phyloP scores from a whole-genome alignment of 164 flowering plant genomes.

The Magnolia changhungtana region DNA sequence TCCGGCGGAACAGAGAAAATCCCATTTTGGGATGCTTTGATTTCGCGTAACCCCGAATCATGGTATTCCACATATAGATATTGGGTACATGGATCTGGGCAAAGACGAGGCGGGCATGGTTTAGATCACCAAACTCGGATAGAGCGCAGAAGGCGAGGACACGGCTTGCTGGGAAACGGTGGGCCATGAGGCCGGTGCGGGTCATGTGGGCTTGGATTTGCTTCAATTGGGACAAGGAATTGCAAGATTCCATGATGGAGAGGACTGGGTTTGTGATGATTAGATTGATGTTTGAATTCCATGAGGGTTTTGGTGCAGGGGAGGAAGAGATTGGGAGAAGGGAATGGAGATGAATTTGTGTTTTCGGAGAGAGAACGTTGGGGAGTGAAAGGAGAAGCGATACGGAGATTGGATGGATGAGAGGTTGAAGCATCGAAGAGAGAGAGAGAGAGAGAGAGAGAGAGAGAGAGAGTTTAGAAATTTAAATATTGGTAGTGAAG shows the following conservation, averaged over 20 bases:
- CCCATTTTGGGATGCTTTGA: slow-evolving; percentile 23
- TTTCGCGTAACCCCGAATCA: slow-evolving; percentile 50
- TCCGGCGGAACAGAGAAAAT: slow-evolving; percentile 34
- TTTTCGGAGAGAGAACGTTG: neutral
- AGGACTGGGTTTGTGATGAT: slow-evolving; percentile 39
- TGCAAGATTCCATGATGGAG: slow-evolving; percentile 46
- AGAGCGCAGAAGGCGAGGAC: slow-evolving; percentile 58
- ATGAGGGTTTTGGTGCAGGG: neutral
- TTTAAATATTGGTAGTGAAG: no score
- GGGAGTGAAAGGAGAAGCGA: neutral
- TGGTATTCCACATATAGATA: slow-evolving; percentile 24
- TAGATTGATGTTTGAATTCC: slow-evolving; percentile 18
- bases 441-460: no score
- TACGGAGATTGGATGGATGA: no score
- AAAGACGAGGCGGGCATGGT: slow-evolving; percentile 12
- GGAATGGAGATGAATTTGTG: neutral
- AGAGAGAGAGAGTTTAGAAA: no score
- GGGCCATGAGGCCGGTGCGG: slow-evolving; percentile 43
- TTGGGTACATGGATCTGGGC: slow-evolving; percentile 8
- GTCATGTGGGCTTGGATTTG: slow-evolving; percentile 72
- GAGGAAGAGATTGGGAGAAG: neutral
- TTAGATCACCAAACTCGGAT: slow-evolving; percentile 34
- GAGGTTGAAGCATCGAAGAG: no score
- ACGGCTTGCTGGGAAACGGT: slow-evolving; percentile 57
- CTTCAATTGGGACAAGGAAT: slow-evolving; percentile 48